Evolutionary conservation across 2,329 filamentous ascomycete species (phyloP), one percentile per base, ranked within the genome.

Genomic region (Fusarium poae): DNA sequence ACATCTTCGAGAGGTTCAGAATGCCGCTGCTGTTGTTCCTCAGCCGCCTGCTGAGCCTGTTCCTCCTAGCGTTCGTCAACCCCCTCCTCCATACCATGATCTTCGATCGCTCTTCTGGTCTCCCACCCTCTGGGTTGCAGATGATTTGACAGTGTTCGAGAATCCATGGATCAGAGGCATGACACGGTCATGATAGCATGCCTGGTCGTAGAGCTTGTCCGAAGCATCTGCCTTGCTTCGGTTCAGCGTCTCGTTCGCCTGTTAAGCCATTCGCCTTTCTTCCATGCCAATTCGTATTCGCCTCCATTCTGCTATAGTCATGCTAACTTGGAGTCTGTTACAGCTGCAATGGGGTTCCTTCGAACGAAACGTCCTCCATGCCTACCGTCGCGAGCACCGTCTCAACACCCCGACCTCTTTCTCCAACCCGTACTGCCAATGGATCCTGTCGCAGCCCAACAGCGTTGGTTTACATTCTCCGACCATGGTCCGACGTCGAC

Each of bases 331-430:
- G 23, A 52, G 18, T 57, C 29, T 57, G 70, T 29, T 18, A 42
- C 66, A 89, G 87, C 79, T 89, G 30, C 82, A 90, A 76, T 94
- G 92, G 92, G 81, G 86, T 20, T 85, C 86, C 4, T 90, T 92
- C 73, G 88, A 92, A 30, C 82, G 88, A 63, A 81, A 87, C 49
- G 82, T 91, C 48, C 87, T 96, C 50, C 91, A 94, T 76, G 84
- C 86, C 69, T 96, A 96, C 83, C 88, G 92, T 67, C 88, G 91
- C 76, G 86, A 91, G 69, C 89, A 94, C 82, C 86, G 87, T 62
- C 85, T 96, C 74, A 85, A 88, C 74, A 90, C 89, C 0, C 90
- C 92, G 15, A 87, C 89, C 37, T 87, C 91, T 61, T 95, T 93
- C 79, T 86, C 83, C 57, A 87, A 84, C 72, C 84, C 86, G 43